Evolutionary conservation across 257 asterid species (phyloP).

Genomic region (Voacanga thouarsii): DNA sequence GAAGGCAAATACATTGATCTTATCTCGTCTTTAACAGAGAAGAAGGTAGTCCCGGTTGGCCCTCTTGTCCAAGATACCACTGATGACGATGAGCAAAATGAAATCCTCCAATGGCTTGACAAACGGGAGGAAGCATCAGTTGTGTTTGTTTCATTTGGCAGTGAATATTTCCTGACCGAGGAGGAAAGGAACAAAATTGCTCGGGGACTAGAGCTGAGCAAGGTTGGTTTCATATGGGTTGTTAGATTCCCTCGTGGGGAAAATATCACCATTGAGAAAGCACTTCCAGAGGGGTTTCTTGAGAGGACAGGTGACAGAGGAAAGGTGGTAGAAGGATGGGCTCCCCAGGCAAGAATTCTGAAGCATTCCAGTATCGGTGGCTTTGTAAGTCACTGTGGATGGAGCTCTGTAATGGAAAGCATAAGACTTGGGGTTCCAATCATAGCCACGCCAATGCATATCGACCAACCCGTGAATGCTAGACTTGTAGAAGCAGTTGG

Average conservation of each 20-base stretch:
- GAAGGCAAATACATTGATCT: conserved; percentile 19
- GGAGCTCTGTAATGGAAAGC: conserved; percentile 27
- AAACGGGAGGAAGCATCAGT: conserved; percentile 16
- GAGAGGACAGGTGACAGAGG: conserved; percentile 20
- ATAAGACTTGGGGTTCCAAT: conserved; percentile 29
- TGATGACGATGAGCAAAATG: conserved; percentile 13
- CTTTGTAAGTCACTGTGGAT: conserved; percentile 31
- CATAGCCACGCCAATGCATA: conserved; percentile 26
- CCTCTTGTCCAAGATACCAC: conserved; percentile 18
- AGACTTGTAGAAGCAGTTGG: conserved; percentile 21
- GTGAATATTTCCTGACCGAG: conserved; percentile 21
- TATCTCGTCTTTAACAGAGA: not conserved
- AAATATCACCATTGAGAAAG: conserved; percentile 4
- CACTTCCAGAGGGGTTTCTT: conserved; percentile 27
- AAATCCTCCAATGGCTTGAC: conserved; percentile 21
- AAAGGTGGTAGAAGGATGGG: conserved; percentile 28
- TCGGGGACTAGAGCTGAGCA: conserved; percentile 24
- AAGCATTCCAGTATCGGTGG: conserved; percentile 23
- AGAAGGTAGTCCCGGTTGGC: conserved; percentile 23
- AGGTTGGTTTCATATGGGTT: conserved; percentile 28
- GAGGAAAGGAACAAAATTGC: conserved; percentile 22
- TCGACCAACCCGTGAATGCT: conserved; percentile 33
- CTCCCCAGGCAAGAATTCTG: conserved; percentile 26
- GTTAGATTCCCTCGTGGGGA: conserved; percentile 27
- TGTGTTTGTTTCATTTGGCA: conserved; percentile 26